Base-by-base conservation (phyloP, 2,329 filamentous ascomycete genomes). In the Tympanopsis confertula region DNA sequence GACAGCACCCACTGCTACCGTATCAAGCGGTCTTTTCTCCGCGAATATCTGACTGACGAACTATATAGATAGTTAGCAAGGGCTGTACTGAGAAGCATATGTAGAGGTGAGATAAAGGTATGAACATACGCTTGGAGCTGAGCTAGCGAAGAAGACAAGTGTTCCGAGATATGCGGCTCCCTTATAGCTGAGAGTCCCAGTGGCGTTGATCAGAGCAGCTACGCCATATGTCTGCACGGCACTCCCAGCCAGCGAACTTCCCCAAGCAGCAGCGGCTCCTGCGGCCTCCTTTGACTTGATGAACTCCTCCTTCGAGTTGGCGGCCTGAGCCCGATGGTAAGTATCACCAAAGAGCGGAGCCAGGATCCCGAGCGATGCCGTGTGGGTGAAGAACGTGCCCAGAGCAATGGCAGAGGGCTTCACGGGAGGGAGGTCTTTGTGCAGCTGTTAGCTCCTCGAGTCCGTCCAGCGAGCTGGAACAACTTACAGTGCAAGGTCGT, bases 341-440 rank as follows among this genome's bases (percentile, higher is more conserved):
- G 86, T 89, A 56, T 93, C 82, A 57, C 91, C 89, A 60, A 96
- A 94, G 63, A 96, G 67, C 45, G 89, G 89, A 42, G 78, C 74
- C 45, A 96, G 76, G 51, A 96, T 78, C 45, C 85, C 88, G 46
- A 91, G 79, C 56, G 91, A 91, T 53, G 86, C 73, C 53, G 81
- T 80, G 68, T 98, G 89, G 74, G 84, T 95, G 79, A 95, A 98
- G 62, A 87, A 68, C 45, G 88, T 91, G 66, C 91, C 91, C 55
- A 96, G 78, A 56, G 89, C 91, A 57, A 98, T 94, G 55, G 91
- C 89, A 57, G 88, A 95, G 51, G 91, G 91, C 82, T 95, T 96
- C 57, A 98, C 91, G 50, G 88, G 59, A 46, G 73, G 73, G 22
- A 78, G 67, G 55, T 76, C 71, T 75, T 41, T 5, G 18, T 38